These are phyloP conservation scores for Crithidia acanthocephali DNA, from an alignment of 208 protist genomes.

Conservation along the genomic window DNA sequence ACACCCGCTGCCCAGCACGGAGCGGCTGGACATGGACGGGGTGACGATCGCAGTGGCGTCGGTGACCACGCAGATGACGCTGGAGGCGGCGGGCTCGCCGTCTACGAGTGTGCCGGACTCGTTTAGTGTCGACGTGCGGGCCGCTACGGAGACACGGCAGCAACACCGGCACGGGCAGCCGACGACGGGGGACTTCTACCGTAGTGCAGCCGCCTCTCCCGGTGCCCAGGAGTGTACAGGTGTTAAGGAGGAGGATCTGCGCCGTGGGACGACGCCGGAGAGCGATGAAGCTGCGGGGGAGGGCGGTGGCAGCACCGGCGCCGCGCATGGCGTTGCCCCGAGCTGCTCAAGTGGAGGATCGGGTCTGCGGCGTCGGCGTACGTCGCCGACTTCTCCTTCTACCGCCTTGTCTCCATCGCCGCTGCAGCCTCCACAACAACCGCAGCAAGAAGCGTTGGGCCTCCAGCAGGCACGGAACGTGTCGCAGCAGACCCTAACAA, in stretches of 20 bases:
- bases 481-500: constrained; percentile 5
- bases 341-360: background rate
- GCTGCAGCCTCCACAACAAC: background rate
- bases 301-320: no score
- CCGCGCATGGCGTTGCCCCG: no score
- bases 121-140: background rate
- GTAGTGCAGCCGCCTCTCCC: background rate
- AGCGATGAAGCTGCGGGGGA: background rate
- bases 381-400: background rate
- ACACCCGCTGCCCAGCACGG: background rate
- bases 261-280: background rate
- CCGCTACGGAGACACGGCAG: background rate
- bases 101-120: background rate
- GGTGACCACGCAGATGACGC: background rate
- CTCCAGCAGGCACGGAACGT: background rate
- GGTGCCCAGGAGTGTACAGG: background rate
- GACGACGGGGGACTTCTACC: background rate
- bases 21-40: constrained; percentile 1
- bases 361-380: background rate
- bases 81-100: background rate
- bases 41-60: background rate
- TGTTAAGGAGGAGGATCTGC: background rate
- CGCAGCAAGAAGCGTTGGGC: background rate
- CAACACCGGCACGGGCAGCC: constrained; percentile 12
- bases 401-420: background rate